phyloP scores from a whole-genome alignment of 2,329 filamentous ascomycete species.

The Cladosporium oxysporum region DNA sequence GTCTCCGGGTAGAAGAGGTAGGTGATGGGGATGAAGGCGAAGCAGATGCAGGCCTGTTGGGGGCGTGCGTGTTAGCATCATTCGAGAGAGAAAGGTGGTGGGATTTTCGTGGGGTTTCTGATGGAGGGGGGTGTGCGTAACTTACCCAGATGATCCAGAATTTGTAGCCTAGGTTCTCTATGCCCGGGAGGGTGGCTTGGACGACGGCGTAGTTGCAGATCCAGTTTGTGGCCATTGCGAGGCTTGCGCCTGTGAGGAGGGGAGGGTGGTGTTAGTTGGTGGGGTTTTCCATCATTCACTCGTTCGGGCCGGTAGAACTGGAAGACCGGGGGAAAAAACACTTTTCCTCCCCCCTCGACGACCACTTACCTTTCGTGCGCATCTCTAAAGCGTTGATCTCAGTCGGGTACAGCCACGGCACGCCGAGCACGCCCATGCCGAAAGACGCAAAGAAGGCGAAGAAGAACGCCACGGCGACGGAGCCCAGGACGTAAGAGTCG shows the following conservation, averaged over 20 bases:
- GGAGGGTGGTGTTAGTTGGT: neutral
- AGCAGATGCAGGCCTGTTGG: conserved; percentile 49
- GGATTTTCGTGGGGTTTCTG: neutral
- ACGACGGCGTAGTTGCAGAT: conserved; percentile 37
- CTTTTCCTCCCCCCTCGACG: neutral
- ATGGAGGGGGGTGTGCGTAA: neutral
- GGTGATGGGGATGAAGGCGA: conserved; percentile 53
- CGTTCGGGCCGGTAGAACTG: neutral
- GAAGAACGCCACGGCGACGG: conserved; percentile 52
- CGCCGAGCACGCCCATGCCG: conserved; percentile 37
- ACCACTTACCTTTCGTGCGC: conserved; percentile 26
- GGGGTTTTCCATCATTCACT: neutral
- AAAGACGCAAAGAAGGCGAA: conserved; percentile 42
- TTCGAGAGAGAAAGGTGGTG: neutral
- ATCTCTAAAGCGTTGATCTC: conserved; percentile 34
- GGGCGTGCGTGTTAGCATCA: neutral
- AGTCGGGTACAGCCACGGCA: conserved; percentile 50
- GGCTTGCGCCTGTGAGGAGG: conserved; percentile 9
- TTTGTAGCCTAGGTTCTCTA: conserved; percentile 51
- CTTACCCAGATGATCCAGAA: conserved; percentile 56
- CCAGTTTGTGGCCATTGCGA: conserved; percentile 55
- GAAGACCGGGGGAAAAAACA: neutral
- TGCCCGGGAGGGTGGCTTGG: conserved; percentile 33
- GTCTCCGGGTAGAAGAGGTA: conserved; percentile 59
- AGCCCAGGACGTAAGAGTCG: conserved; percentile 47